A percentile compares a stretch with the other conserved stretches of the same genome.
Conservation (phyloP, 1,139 yeast species). For the Candida glucosophila region DNA sequence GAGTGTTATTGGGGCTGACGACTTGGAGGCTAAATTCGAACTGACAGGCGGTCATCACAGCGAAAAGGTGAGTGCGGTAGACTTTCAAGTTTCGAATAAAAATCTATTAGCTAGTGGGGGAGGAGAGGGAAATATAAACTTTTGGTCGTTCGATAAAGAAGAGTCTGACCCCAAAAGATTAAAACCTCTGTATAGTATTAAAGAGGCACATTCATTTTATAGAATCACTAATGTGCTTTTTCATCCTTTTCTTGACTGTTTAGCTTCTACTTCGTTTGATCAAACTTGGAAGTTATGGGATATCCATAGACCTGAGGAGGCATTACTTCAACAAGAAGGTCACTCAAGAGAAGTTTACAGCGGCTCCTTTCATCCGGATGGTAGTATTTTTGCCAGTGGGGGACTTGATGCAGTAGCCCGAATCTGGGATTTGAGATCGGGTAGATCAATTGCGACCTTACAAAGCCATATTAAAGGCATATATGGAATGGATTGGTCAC, state of each 20-base stretch:
- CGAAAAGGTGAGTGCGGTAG: slow-evolving; percentile 65
- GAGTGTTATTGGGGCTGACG: slow-evolving; percentile 33
- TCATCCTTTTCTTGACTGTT: slow-evolving; percentile 53
- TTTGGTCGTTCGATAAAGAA: slow-evolving; percentile 26
- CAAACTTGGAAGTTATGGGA: slow-evolving; percentile 92
- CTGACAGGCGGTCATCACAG: slow-evolving; percentile 28
- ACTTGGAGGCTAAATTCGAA: slow-evolving; percentile 21
- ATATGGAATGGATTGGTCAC: slow-evolving; percentile 65
- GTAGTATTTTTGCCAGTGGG: slow-evolving; percentile 66
- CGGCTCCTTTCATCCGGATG: slow-evolving; percentile 66
- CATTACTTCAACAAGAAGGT: slow-evolving; percentile 62
- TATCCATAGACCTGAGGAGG: slow-evolving; percentile 23
- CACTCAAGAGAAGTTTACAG: slow-evolving; percentile 70
- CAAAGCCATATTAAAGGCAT: slow-evolving; percentile 69
- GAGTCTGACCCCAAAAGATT: slow-evolving; percentile 3
- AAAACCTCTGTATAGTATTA: slow-evolving; percentile 12
- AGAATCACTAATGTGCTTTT: slow-evolving; percentile 58
- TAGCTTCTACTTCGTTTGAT: slow-evolving; percentile 76
- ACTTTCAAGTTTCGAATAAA: slow-evolving; percentile 38
- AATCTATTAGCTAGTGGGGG: slow-evolving; percentile 49
- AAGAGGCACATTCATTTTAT: slow-evolving; percentile 32
- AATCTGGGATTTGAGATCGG: slow-evolving; percentile 84
- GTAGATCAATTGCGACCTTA: slow-evolving; percentile 51
- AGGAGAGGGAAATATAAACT: slow-evolving; percentile 46
- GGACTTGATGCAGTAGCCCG: slow-evolving; percentile 72